Base-by-base conservation (phyloP, 225 moss, liverwort and hornwort genomes). In the Sphagnum tenellum region DNA sequence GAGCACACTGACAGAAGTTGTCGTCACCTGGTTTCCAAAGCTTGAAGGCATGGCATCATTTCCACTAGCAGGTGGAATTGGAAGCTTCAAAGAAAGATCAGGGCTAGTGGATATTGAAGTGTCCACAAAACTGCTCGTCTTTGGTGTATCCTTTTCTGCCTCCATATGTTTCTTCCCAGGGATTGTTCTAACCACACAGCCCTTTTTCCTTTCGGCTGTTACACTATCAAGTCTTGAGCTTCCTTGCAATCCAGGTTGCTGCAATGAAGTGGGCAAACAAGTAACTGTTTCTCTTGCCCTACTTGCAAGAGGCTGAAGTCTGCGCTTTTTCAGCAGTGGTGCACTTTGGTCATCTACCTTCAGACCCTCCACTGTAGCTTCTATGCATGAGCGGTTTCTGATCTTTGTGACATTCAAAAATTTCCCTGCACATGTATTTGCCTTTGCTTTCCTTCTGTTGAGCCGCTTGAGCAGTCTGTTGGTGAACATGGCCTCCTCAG, bases 241-340 rank as follows among this genome's bases (percentile, higher is more conserved):
- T 55, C 47, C 73, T 0, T 44, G 8, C 10, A 0, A 9, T 5
- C 2, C 10, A 29, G 49, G 63, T 9, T 46, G 65, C 5, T 65
- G 65, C 54, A 55, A 46, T 11, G 11, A 53, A 55, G n/a, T 45
- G 9, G 50, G 29, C 29, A 29, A 29, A 29, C 29, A 29, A 29
- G 29, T 29, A 29, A 29, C 29, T 29, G 29, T 14, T 73, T 69
- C 60, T 76, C 69, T 46, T 13, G 57, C 8, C 8, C 56, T 69
- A 29, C 57, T 72, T 2, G 7, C 9, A 0, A 71, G 12, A 49
- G 60, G 54, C 48, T 67, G 64, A 71, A 5, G 8, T 2, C 71
- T 73, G 2, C 55, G 0, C 49, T 5, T 55, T 8, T 71, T 71
- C 6, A 60, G 57, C 4, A 3, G 46, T 50, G 11, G 13, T 4